phyloP scores from a whole-genome alignment of 805 yeast species.

The Nakazawaea populi region DNA sequence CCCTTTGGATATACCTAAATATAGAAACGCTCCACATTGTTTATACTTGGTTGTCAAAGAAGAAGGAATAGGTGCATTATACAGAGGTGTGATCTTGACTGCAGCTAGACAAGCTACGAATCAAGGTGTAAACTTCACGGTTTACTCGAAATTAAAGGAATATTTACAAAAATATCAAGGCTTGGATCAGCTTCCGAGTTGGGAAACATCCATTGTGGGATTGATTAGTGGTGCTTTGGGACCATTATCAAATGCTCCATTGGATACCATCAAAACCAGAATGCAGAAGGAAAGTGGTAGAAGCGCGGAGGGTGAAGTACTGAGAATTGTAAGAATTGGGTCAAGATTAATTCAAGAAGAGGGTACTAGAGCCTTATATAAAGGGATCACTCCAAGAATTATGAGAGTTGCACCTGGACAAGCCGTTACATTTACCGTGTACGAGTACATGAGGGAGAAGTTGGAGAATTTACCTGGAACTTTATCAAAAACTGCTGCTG shows the following conservation, averaged over 20 bases:
- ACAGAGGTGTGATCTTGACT: constrained; percentile 92
- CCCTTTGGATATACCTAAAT: constrained; percentile 75
- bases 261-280: constrained; percentile 95
- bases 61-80: constrained; percentile 84
- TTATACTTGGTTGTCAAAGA: constrained; percentile 77
- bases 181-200: constrained; percentile 65
- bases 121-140: constrained; percentile 98
- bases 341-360: constrained; percentile 78
- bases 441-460: constrained; percentile 74
- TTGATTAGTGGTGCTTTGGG: constrained; percentile 94
- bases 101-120: constrained; percentile 98
- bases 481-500: constrained; percentile 13
- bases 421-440: constrained; percentile 96
- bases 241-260: constrained; percentile 95
- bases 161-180: constrained; percentile 57
- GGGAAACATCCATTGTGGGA: constrained; percentile 93
- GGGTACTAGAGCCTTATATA: constrained; percentile 83
- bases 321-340: constrained; percentile 77
- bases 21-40: constrained; percentile 91
- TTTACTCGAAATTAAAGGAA: constrained; percentile 79
- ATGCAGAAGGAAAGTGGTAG: constrained; percentile 84
- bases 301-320: constrained; percentile 59
- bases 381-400: constrained; percentile 97
- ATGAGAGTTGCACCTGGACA: constrained; percentile 99
- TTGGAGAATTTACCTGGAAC: constrained; percentile 37